Conservation (phyloP, 106 monocot species). For the Dioscorea zingiberensis region DNA sequence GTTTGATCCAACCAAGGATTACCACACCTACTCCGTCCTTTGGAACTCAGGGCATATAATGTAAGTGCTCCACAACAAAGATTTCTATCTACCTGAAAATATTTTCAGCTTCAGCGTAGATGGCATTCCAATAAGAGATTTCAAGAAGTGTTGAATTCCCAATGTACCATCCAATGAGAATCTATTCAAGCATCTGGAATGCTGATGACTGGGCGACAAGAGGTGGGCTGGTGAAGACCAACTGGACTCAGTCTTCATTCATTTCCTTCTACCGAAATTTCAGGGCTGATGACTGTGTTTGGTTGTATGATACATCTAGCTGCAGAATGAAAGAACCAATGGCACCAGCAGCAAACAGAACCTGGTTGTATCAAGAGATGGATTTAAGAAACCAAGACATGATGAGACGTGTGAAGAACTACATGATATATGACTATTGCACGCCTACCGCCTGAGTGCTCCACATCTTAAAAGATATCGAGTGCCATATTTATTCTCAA, state of each 20-base stretch:
- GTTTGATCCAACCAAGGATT: too few species aligned
- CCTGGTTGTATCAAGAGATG: constrained; percentile 8
- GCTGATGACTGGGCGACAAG: too few species aligned
- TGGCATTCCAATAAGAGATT: constrained; percentile 36
- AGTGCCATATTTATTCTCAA: too few species aligned
- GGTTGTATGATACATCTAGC: not conserved
- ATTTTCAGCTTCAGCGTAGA: constrained; percentile 35
- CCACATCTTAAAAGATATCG: too few species aligned
- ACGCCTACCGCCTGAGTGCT: constrained; percentile 7
- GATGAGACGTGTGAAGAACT: constrained; percentile 12
- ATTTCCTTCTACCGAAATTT: constrained; percentile 6
- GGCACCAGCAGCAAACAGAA: not conserved
- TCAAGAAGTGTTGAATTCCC: constrained; percentile 55
- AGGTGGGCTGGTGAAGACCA: constrained; percentile 13
- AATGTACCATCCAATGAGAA: constrained; percentile 39
- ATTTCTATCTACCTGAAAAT: not conserved
- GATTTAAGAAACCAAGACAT: not conserved
- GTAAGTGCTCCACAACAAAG: too few species aligned
- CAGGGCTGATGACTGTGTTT: constrained; percentile 5
- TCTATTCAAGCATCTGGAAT: constrained; percentile 57
- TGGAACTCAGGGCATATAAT: too few species aligned
- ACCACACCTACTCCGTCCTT: too few species aligned
- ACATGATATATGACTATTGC: constrained; percentile 14
- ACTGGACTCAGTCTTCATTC: constrained; percentile 6
- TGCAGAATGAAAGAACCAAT: not conserved